Base-by-base conservation (phyloP, 306 rosid species). In the Malus asiatica region DNA sequence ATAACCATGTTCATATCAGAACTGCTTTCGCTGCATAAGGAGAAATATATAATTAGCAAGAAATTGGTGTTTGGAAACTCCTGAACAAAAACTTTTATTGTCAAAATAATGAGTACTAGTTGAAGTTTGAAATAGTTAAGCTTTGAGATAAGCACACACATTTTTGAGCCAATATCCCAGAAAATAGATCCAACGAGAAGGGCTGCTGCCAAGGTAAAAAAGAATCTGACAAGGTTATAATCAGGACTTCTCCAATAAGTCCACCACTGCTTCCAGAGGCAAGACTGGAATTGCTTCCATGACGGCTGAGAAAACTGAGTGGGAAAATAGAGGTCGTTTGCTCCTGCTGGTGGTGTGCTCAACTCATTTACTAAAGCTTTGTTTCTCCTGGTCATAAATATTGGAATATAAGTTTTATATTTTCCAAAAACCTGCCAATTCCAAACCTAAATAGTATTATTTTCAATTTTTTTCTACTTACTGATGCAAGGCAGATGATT, bases 191-290 rank as follows among this genome's bases (percentile, higher is more conserved):
- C n/a, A n/a, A n/a, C n/a, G n/a, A n/a, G n/a, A n/a, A n/a, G n/a
- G n/a, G n/a, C n/a, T n/a, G n/a, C n/a, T n/a, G n/a, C n/a, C n/a
- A n/a, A n/a, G n/a, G n/a, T n/a, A n/a, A n/a, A n/a, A n/a, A n/a
- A n/a, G n/a, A n/a, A n/a, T n/a, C n/a, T n/a, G n/a, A n/a, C n/a
- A n/a, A n/a, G n/a, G n/a, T n/a, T n/a, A n/a, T 95, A 92, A 83
- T 95, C 99, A 33, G 99, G 99, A 84, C 90, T 95, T 79, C 97
- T 84, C 99, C 99, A 95, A 23, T 95, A 95, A 40, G 99, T 92
- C 87, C 87, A 79, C 97, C 97, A 89, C 48, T 90, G 97, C 82
- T 95, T 95, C 99, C 99, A 95, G 18, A 92, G 70, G 80, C 99
- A 95, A 65, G 91, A 88, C 75, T 78, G 87, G 66, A 95, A 92